Evolutionary conservation across 108 stramenopile species (phyloP).

Genomic region (Discostella stelligeroides): DNA sequence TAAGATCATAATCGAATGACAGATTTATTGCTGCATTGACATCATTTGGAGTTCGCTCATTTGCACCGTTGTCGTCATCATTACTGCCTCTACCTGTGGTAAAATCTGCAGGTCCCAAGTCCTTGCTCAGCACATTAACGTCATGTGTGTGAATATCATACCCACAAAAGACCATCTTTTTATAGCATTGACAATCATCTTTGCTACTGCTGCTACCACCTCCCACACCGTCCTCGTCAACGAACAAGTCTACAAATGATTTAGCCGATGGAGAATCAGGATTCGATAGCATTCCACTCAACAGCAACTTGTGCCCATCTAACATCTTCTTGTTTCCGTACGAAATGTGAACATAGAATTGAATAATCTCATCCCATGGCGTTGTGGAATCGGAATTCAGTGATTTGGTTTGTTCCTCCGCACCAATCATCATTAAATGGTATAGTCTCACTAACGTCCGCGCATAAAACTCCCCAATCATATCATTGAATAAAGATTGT

Average conservation of each 20-base stretch:
- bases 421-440: constrained; percentile 26
- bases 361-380: constrained; percentile 48
- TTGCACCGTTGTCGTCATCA: constrained; percentile 1
- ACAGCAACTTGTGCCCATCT: constrained; percentile 47
- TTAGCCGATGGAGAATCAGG: constrained; percentile 26
- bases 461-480: constrained; percentile 66
- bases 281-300: constrained; percentile 43
- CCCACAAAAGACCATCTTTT: constrained; percentile 55
- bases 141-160: constrained; percentile 37
- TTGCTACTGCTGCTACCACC: background rate
- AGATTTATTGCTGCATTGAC: background rate
- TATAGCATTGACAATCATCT: constrained; percentile 44
- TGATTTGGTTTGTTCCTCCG: background rate
- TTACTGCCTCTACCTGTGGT: background rate
- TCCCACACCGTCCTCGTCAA: background rate
- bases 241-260: constrained; percentile 45
- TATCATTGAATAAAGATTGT: constrained; percentile 53
- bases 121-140: constrained; percentile 19
- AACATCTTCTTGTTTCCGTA: constrained; percentile 29
- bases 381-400: background rate
- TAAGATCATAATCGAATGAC: constrained; percentile 13
- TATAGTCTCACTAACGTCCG: constrained; percentile 29
- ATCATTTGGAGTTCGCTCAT: background rate
- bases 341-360: constrained; percentile 46
- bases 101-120: constrained; percentile 9